Base-by-base conservation (phyloP, 257 asterid genomes). In the Scutellaria barbata region DNA sequence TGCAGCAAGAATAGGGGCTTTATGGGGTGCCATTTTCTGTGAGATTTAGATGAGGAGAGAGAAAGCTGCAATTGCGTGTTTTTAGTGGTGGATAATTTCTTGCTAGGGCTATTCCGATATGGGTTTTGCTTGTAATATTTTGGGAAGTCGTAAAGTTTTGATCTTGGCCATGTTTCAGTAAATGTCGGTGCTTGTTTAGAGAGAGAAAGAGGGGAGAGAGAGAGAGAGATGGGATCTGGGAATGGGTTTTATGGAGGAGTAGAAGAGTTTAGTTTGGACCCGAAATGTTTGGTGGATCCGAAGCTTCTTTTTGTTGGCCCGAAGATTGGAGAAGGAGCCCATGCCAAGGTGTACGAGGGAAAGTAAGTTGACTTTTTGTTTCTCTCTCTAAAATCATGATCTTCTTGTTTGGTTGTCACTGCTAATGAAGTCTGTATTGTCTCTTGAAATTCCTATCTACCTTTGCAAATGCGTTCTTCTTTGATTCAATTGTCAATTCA, bases 321-420 rank as follows among this genome's bases (percentile, higher is more conserved):
- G 25, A 92, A 92, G 88, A 86, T 92, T 79, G 96, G 96, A 77
- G 98, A 92, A 78, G 98, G 96, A 76, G 98, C 96, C 58, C 98
- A 92, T 86, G 98, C 96, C 74, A 92, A 92, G 78, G 98, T 92
- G 54, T 92, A 92, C 50, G 96, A 92, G 77, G 96, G 96, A 72
- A 92, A 90, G 96, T 90, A 78, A 88, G 98, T 90, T 81, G 81
- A 81, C 84, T 79, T 77, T 61, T 54, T 54, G n/a, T 57, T 73
- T 39, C 47, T 58, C 40, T 63, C 48, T 63, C 64, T 73, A n/a
- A 22, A 66, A 65, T 81, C 77, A 67, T 72, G 74, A 66, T 69
- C 54, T 80, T 41, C 65, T 62, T 60, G 68, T 7, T 16, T 7
- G 66, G 16, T 41, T 60, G 35, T 51, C 16, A 30, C 10, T 16